phyloP scores from a whole-genome alignment of 768 basidiomycete genomes.

The Serendipita vermifera region DNA sequence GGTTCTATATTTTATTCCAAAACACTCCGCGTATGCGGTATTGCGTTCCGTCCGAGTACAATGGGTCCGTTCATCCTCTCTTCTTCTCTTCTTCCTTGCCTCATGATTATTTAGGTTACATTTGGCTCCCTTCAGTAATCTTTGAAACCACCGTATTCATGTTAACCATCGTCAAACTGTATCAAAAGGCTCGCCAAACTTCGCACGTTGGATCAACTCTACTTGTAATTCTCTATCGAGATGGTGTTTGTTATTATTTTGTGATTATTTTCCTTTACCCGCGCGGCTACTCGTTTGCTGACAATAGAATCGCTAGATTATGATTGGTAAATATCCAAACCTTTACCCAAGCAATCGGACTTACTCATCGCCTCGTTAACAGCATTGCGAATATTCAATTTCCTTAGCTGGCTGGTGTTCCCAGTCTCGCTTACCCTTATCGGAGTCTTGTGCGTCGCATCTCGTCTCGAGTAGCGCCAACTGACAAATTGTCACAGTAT shows the following conservation, averaged over 20 bases:
- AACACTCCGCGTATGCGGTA: background rate
- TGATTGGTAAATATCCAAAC: background rate
- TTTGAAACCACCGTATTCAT: conserved; percentile 1
- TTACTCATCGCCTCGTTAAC: background rate
- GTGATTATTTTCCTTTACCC: background rate
- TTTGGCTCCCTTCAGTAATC: background rate
- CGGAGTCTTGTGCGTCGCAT: background rate
- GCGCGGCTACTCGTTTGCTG: background rate
- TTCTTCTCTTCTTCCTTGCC: background rate
- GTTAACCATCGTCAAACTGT: background rate
- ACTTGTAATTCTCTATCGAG: background rate
- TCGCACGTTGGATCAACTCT: background rate
- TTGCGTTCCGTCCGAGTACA: background rate
- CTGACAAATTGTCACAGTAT: background rate
- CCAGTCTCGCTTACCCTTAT: background rate
- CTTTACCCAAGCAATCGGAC: background rate
- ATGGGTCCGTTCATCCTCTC: background rate
- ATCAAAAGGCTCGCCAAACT: background rate
- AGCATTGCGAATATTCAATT: background rate
- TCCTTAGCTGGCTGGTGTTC: background rate
- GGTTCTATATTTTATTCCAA: no score
- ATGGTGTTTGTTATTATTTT: background rate
- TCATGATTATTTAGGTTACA: background rate
- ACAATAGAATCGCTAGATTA: background rate
- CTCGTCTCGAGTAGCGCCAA: background rate